Conservation (phyloP, 441 rosid genomes). For the Francoa sonchifolia region DNA sequence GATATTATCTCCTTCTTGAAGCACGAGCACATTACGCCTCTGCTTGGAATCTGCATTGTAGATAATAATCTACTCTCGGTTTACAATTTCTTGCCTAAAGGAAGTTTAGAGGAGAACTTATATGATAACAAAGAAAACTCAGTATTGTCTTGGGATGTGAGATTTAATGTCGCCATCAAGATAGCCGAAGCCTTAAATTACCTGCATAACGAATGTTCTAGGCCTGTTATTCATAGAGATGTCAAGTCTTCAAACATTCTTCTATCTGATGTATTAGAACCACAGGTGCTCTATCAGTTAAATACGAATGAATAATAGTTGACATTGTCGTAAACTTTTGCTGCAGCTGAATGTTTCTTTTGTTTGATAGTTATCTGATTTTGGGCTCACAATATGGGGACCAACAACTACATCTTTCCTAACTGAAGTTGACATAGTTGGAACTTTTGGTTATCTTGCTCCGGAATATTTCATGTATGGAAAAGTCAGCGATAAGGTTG, state of each 20-base stretch:
- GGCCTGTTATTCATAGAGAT: constrained; percentile 72
- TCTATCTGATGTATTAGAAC: constrained; percentile 73
- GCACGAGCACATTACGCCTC: constrained; percentile 77
- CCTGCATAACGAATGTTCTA: constrained; percentile 52
- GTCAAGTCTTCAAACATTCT: constrained; percentile 90
- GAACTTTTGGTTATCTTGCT: constrained; percentile 93
- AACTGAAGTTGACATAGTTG: constrained; percentile 53
- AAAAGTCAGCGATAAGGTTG: constrained; percentile 73
- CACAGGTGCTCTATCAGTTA: constrained; percentile 54
- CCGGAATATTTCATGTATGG: constrained; percentile 93
- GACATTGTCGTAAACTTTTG: no score
- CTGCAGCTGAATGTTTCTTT: background rate
- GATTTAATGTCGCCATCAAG: constrained; percentile 71
- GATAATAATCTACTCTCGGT: constrained; percentile 50
- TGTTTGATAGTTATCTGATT: constrained; percentile 71
- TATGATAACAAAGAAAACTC: constrained; percentile 41
- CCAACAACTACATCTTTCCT: constrained; percentile 33
- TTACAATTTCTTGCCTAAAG: constrained; percentile 64
- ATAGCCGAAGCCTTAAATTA: constrained; percentile 76
- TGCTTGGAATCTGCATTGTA: constrained; percentile 75
- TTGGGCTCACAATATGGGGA: constrained; percentile 67
- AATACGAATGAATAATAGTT: no score
- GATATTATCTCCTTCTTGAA: constrained; percentile 56
- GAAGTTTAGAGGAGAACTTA: constrained; percentile 88
- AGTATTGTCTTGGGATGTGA: constrained; percentile 56